A percentile compares a stretch with the other conserved stretches of the same genome.
phyloP scores from a whole-genome alignment of 306 rosid species.

The Pyrus communis region DNA sequence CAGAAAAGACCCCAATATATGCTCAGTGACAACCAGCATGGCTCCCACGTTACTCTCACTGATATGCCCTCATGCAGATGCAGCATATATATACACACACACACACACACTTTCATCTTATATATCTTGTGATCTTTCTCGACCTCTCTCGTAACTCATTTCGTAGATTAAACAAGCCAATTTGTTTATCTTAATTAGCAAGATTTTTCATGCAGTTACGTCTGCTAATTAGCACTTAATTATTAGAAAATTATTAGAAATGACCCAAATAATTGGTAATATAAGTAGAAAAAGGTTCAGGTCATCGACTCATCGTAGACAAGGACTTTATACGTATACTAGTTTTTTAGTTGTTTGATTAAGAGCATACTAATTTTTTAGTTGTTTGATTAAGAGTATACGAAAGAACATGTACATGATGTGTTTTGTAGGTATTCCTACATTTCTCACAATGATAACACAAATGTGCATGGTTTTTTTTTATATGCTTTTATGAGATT shows the following conservation, averaged over 20 bases:
- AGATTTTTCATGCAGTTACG: not conserved
- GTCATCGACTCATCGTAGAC: not conserved
- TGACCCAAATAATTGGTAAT: not conserved
- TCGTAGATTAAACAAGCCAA: not conserved
- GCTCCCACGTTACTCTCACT: slow-evolving; percentile 1
- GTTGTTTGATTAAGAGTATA: no score
- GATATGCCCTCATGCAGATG: not conserved
- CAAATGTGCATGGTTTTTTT: not conserved
- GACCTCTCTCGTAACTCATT: not conserved
- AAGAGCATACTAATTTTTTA: not conserved
- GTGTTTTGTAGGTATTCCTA: not conserved
- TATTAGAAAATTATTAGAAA: not conserved
- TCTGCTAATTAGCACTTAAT: not conserved
- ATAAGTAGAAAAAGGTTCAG: not conserved
- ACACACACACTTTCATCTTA: not conserved
- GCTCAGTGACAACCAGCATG: not conserved
- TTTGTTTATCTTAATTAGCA: not conserved
- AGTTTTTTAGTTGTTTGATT: no score
- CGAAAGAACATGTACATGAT: not conserved
- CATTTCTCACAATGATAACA: not conserved
- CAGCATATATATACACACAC: no score
- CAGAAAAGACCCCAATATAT: not conserved
- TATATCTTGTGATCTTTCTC: no score
- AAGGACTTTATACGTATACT: not conserved
- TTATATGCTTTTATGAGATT: no score